Base-by-base conservation (phyloP, 2,329 filamentous ascomycete species). In the Arthrobotrys entomopaga region DNA sequence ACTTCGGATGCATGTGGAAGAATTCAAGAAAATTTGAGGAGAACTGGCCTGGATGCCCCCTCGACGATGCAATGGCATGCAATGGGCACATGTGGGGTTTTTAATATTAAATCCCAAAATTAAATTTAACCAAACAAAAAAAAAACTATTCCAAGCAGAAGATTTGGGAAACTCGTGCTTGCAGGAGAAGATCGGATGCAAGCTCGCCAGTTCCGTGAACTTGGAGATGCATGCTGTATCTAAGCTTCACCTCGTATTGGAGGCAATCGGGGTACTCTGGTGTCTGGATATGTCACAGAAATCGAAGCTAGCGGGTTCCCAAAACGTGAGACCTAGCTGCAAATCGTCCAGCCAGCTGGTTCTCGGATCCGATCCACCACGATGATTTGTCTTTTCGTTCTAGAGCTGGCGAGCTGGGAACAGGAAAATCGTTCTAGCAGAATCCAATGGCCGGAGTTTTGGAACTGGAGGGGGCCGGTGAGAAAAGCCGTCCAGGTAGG, bases 161-260 rank as follows among this genome's bases (percentile, higher is more conserved):
- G 20, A 29, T 19, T 19, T 67, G 3, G 20, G n/a, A 38, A n/a
- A 20, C n/a, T 53, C 34, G 7, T 58, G 38, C 38, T 53, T 20
- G 22, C 64, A 59, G 46, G 16, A 56, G 52, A 20, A 49, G 42
- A 40, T 60, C 65, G 65, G 65, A 69, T 69, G 65, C 56, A 69
- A 40, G 49, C 20, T 69, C 16, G 40, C 49, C 65, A 61, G 26
- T 61, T 69, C 65, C 65, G 65, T 34, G 65, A 53, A 61, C 38
- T 69, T 61, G 65, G 65, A 69, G 53, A 53, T 66, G 53, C 54
- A 34, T 19, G 8, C 5, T n/a, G 15, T n/a, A 19, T 46, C 16
- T 40, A 15, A 7, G 38, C 15, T 46, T 46, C 15, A n/a, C 15
- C 16, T 46, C 15, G 16, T n/a, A 46, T 46, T 46, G 5, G 42